phyloP scores from a whole-genome alignment of 805 yeast species.

The Candida maesae region DNA sequence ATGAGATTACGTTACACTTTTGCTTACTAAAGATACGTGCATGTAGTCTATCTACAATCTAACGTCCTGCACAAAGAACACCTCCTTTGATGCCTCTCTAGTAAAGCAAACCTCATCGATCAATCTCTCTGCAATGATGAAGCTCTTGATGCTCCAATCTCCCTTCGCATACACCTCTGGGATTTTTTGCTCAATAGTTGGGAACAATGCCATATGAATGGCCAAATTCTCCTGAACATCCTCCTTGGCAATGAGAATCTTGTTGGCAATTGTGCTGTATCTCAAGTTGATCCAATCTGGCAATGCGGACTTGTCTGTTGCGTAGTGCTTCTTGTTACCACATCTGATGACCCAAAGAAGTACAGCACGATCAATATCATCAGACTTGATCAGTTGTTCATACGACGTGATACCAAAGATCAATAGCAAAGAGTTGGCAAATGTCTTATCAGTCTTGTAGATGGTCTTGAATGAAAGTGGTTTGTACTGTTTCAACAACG shows the following conservation, averaged over 20 bases:
- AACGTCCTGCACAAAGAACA: slow-evolving; percentile 30
- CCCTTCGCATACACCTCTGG: slow-evolving; percentile 55
- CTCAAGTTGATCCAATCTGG: slow-evolving; percentile 49
- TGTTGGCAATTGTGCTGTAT: slow-evolving; percentile 36
- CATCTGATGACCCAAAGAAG: slow-evolving; percentile 62
- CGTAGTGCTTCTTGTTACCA: slow-evolving; percentile 39
- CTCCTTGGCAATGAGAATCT: slow-evolving; percentile 40
- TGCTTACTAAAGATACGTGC: neutral
- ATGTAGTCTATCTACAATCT: slow-evolving; percentile 2
- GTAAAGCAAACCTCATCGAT: slow-evolving; percentile 48
- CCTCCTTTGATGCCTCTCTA: slow-evolving; percentile 33
- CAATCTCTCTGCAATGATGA: slow-evolving; percentile 46
- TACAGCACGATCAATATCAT: slow-evolving; percentile 54
- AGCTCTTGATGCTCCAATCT: slow-evolving; percentile 40
- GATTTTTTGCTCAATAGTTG: slow-evolving; percentile 42
- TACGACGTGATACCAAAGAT: slow-evolving; percentile 54
- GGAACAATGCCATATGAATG: slow-evolving; percentile 51
- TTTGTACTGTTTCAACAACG: slow-evolving; percentile 39
- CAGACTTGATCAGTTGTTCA: slow-evolving; percentile 44
- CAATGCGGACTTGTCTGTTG: slow-evolving; percentile 25
- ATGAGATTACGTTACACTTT: neutral
- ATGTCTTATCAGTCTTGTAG: slow-evolving; percentile 50
- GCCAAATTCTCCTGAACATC: slow-evolving; percentile 54
- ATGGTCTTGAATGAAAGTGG: slow-evolving; percentile 52
- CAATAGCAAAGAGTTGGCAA: slow-evolving; percentile 50